Evolutionary conservation across 2,329 filamentous ascomycete genomes (phyloP).

Genomic region (Pseudogymnoascus sp.): DNA sequence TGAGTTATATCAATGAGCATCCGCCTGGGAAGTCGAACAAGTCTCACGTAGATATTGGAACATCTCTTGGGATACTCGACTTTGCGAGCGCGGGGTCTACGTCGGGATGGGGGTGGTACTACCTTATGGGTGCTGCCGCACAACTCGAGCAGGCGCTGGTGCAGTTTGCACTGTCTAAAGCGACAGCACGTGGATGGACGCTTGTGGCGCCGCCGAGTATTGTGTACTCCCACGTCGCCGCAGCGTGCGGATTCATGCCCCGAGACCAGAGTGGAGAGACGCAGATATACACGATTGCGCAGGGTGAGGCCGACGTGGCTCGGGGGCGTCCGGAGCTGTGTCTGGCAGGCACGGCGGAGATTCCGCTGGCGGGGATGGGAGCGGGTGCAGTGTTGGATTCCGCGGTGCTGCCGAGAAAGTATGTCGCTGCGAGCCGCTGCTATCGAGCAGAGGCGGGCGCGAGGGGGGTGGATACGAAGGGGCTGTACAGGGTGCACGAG

Average conservation of each 20-base stretch:
- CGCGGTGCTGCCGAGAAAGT: conserved; percentile 62
- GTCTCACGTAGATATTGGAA: conserved; percentile 80
- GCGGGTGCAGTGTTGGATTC: conserved; percentile 61
- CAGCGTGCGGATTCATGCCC: conserved; percentile 89
- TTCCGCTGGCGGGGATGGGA: conserved; percentile 85
- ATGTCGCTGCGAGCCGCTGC: conserved; percentile 81
- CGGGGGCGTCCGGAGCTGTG: conserved; percentile 59
- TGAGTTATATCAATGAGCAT: conserved; percentile 73
- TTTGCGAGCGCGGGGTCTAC: conserved; percentile 74
- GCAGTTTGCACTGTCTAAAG: conserved; percentile 71
- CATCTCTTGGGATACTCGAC: conserved; percentile 80
- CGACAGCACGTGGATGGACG: conserved; percentile 66
- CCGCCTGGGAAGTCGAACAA: conserved; percentile 42
- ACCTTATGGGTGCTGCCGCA: conserved; percentile 81
- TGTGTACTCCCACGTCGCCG: conserved; percentile 84
- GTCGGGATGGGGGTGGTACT: conserved; percentile 97
- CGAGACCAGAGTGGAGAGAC: conserved; percentile 85
- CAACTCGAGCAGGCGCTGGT: conserved; percentile 91
- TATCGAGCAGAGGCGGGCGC: conserved; percentile 93
- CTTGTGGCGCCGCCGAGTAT: conserved; percentile 78
- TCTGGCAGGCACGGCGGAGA: conserved; percentile 86
- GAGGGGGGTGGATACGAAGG: conserved; percentile 82
- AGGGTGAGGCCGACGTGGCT: conserved; percentile 52
- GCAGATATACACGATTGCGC: conserved; percentile 77
- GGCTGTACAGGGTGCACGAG: conserved; percentile 92